phyloP scores from a whole-genome alignment of 306 rosid species.

The Leucaena leucocephala region DNA sequence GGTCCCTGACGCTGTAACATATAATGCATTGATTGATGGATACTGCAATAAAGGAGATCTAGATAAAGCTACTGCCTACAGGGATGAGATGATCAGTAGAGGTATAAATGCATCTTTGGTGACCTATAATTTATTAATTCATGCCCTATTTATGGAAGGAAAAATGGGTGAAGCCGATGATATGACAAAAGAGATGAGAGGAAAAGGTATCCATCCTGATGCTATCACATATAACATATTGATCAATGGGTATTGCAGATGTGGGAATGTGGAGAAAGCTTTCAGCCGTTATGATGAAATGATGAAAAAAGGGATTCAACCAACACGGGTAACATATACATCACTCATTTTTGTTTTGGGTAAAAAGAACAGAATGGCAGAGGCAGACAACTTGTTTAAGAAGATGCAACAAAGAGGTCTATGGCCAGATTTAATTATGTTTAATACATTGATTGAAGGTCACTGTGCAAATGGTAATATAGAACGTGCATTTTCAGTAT shows the following conservation, averaged over 20 bases:
- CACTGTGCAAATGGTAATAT: neutral
- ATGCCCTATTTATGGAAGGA: slow-evolving; percentile 3
- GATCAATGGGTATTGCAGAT: slow-evolving; percentile 4
- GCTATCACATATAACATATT: neutral
- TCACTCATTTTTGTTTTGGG: neutral
- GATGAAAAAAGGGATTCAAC: neutral
- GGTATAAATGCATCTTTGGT: slow-evolving; percentile 1
- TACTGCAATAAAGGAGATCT: neutral
- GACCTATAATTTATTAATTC: slow-evolving; percentile 3
- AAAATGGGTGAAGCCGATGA: neutral
- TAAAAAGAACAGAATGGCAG: neutral
- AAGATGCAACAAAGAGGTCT: neutral
- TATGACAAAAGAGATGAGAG: neutral
- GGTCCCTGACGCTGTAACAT: neutral
- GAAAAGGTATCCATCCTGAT: neutral
- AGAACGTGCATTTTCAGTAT: neutral
- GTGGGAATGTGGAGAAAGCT: neutral
- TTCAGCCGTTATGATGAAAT: neutral
- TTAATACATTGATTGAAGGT: neutral
- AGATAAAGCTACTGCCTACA: neutral
- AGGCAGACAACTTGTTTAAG: neutral
- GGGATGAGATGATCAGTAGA: neutral
- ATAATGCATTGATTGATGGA: slow-evolving; percentile 3
- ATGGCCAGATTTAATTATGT: neutral
- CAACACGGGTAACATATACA: neutral